These are phyloP conservation scores for Neoboletus subvelutipes DNA, from an alignment of 768 basidiomycete genomes.

Conservation along the genomic window DNA sequence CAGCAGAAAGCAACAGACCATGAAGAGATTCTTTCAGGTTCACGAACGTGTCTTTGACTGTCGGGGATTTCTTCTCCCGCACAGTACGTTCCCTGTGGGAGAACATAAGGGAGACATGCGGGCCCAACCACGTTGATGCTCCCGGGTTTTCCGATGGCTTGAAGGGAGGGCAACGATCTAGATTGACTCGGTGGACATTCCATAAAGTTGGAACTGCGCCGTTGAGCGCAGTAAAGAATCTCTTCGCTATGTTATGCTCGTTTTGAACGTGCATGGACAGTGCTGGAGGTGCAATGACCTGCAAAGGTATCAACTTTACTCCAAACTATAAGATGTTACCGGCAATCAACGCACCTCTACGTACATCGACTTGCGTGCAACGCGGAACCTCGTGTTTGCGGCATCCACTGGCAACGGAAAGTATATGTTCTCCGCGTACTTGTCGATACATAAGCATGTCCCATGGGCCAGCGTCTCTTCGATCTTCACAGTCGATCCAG, in stretches of 20 bases:
- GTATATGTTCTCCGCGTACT: constrained; percentile 26
- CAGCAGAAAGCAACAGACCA: constrained; percentile 24
- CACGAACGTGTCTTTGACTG: constrained; percentile 26
- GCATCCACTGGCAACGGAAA: constrained; percentile 48
- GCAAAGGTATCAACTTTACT: neutral
- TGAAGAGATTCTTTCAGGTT: constrained; percentile 36
- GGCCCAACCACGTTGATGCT: constrained; percentile 31
- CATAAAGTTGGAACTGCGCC: constrained; percentile 20
- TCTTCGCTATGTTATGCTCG: constrained; percentile 19
- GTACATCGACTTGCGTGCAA: constrained; percentile 57
- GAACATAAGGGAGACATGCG: constrained; percentile 33
- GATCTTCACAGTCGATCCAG: constrained; percentile 21
- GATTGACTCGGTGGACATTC: constrained; percentile 42
- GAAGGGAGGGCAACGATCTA: constrained; percentile 36
- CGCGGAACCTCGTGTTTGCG: constrained; percentile 37
- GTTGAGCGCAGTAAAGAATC: constrained; percentile 30
- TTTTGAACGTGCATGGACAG: constrained; percentile 16
- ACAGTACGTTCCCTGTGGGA: constrained; percentile 31
- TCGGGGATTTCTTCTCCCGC: neutral
- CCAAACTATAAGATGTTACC: neutral
- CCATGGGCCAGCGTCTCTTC: constrained; percentile 3
- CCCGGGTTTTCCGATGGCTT: constrained; percentile 14
- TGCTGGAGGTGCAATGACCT: constrained; percentile 24
- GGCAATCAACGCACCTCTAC: constrained; percentile 32
- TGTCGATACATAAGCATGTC: constrained; percentile 11